Percentiles rank a stretch among this genome's conserved stretches.
phyloP scores from a whole-genome alignment of 257 asterid species.

The Nicotiana noctiflora region DNA sequence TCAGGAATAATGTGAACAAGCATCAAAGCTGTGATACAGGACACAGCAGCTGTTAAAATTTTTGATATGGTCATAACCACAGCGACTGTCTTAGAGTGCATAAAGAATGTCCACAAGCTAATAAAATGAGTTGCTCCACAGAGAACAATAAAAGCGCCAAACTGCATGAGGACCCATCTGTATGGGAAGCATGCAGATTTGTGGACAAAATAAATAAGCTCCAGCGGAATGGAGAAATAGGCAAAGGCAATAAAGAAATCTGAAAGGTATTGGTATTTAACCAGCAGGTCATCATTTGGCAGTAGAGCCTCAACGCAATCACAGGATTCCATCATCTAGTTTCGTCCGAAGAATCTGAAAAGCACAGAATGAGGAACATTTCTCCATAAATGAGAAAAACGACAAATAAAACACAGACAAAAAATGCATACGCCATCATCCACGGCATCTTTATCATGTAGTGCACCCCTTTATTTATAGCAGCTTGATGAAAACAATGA shows the following conservation, averaged over 20 bases:
- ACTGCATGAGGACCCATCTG: constrained; percentile 72
- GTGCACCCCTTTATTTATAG: not conserved
- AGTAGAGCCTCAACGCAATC: constrained; percentile 61
- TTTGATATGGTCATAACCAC: constrained; percentile 57
- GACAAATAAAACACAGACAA: not conserved
- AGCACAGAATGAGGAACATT: constrained; percentile 3
- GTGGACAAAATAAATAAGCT: constrained; percentile 63
- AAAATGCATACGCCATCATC: not conserved
- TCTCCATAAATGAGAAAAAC: not conserved
- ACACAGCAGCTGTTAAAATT: constrained; percentile 57
- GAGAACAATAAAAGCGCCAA: constrained; percentile 64
- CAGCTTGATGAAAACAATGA: not conserved
- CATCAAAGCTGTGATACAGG: constrained; percentile 64
- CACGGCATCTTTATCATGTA: not conserved
- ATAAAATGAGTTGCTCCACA: constrained; percentile 79
- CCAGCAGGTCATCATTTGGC: constrained; percentile 59
- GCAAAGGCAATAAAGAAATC: constrained; percentile 67
- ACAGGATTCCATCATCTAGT: constrained; percentile 40
- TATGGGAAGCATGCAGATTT: constrained; percentile 64
- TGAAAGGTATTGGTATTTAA: constrained; percentile 59
- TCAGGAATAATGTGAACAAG: constrained; percentile 75
- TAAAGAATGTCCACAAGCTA: constrained; percentile 57
- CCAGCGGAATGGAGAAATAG: constrained; percentile 68
- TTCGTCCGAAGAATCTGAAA: constrained; percentile 21
- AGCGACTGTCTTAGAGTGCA: constrained; percentile 59